These are phyloP conservation scores for Licmophora abbreviata DNA, from an alignment of 108 stramenopile species.

Conservation along the genomic window DNA sequence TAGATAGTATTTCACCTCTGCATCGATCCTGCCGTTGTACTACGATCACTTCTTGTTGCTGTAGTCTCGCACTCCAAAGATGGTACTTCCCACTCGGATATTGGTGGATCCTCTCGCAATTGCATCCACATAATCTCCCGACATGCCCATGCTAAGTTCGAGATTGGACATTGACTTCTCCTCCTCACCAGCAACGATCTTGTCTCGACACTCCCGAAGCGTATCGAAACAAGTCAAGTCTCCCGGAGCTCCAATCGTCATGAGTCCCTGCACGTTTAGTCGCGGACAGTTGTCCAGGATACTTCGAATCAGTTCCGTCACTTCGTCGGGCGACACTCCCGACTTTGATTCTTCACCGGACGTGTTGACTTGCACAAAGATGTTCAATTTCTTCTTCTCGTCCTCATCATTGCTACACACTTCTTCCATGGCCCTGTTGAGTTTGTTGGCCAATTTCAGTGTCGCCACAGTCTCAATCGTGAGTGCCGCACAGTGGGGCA, in stretches of 20 bases:
- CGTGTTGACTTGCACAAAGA: constrained; percentile 94
- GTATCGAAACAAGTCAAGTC: constrained; percentile 78
- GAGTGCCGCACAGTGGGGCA: constrained; percentile 12
- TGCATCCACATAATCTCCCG: constrained; percentile 92
- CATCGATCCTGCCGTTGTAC: too few species aligned
- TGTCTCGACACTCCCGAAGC: constrained; percentile 45
- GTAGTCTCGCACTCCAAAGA: constrained; percentile 94
- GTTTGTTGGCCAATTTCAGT: constrained; percentile 87
- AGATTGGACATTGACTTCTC: constrained; percentile 32
- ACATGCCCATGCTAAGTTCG: constrained; percentile 98
- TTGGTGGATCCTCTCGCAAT: constrained; percentile 88
- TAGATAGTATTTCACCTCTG: too few species aligned
- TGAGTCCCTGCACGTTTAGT: constrained; percentile 84
- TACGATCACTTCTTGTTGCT: constrained; percentile 60
- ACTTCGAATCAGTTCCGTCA: constrained; percentile 36
- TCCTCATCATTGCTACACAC: constrained; percentile 15
- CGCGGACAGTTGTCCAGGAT: constrained; percentile 59
- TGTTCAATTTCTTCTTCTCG: constrained; percentile 39
- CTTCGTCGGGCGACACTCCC: constrained; percentile 68
- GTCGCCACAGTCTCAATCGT: constrained; percentile 88
- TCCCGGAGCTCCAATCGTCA: constrained; percentile 97
- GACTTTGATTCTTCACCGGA: constrained; percentile 93
- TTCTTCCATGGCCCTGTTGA: constrained; percentile 63
- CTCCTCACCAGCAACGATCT: constrained; percentile 36
- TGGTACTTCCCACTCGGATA: constrained; percentile 93